Evolutionary conservation across 2,329 filamentous ascomycete genomes (phyloP).

Genomic region (Botryotinia globosa): DNA sequence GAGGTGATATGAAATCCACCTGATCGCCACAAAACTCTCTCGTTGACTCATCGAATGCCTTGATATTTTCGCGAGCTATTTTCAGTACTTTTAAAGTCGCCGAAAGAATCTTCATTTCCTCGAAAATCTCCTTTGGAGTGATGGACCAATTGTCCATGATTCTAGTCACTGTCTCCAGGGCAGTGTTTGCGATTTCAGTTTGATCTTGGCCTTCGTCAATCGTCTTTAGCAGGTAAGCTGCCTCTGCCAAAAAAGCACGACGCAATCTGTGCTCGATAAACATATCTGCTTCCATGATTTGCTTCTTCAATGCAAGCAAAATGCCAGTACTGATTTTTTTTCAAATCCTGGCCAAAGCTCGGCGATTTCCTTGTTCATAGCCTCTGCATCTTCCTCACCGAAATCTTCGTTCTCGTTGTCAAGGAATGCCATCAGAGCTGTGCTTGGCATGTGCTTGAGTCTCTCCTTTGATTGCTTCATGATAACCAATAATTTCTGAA

Average conservation of each 20-base stretch:
- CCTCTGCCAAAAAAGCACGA: not conserved
- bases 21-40: not conserved
- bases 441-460: not conserved
- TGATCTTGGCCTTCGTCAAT: fast-evolving
- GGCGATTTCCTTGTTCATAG: not conserved
- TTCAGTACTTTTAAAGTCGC: no score
- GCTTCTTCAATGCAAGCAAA: not conserved
- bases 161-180: fast-evolving
- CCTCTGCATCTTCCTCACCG: not conserved
- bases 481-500: fast-evolving
- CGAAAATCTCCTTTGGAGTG: no score
- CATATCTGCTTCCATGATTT: not conserved
- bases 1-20: no score
- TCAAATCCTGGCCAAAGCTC: not conserved
- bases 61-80: no score
- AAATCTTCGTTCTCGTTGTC: not conserved
- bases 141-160: no score
- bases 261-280: not conserved
- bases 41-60: not conserved
- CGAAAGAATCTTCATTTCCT: no score
- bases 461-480: not conserved
- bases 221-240: not conserved
- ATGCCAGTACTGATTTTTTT: fast-evolving
- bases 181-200: not conserved
- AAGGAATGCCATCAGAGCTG: not conserved